Base-by-base conservation (phyloP, 2,329 filamentous ascomycete species). In the Diaporthe sp. region DNA sequence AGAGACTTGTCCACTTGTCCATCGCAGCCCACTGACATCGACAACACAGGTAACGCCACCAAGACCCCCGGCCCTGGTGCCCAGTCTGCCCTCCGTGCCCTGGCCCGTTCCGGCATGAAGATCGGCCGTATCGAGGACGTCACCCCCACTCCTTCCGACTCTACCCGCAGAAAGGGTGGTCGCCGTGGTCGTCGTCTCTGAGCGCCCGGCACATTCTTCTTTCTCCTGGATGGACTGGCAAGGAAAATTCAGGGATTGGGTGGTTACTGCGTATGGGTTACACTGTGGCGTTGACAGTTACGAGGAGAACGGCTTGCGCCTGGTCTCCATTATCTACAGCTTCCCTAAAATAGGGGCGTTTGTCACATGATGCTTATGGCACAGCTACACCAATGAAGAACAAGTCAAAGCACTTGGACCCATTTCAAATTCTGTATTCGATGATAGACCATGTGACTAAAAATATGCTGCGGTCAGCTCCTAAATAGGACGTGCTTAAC, bases 181-280 rank as follows among this genome's bases (percentile, higher is more conserved):
- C 96, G 97, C 89, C 96, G 97, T 94, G 97, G 97, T 98, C 97
- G 97, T 90, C 96, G 97, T 98, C 94, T 99, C 88, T 99, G 91
- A 94, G 88, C 86, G 83, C 85, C 78, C 85, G 81, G 78, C 77
- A 39, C 37, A 37, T 44, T 58, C 30, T 61, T 58, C 7, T 35
- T 17, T 50, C 44, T 70, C 61, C 53, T 75, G 74, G 74, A 37
- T 22, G 50, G 73, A 66, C 55, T 70, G 61, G 74, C 71, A 39
- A 56, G 68, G 55, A 65, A 66, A 61, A 56, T 53, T 9, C 63
- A 68, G 74, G 72, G 63, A 75, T 77, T 75, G 70, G 72, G 72
- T 74, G 82, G 83, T 81, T 82, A 70, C 83, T 84, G 81, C 80
- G 83, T 86, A 84, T 88, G 86, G 87, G 85, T 84, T 86, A 86